Base-by-base conservation (phyloP, 495 filamentous ascomycete genomes). In the Penicillium ochrochloron region DNA sequence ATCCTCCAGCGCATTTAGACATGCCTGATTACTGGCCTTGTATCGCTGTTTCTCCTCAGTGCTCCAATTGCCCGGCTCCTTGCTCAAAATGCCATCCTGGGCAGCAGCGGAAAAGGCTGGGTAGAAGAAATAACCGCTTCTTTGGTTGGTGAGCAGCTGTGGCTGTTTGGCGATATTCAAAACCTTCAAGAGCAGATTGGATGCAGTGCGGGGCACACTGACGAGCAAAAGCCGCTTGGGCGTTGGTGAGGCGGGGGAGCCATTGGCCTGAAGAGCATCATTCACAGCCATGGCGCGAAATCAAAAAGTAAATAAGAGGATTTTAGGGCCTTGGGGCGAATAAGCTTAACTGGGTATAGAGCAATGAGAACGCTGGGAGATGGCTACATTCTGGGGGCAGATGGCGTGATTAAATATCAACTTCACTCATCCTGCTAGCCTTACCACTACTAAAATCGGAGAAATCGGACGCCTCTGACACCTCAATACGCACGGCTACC, bases 181-280 rank as follows among this genome's bases (percentile, higher is more conserved):
- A 10, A 82, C 69, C 46, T 71, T 74, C 21, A 77, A 37, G 5
- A 82, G 66, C 12, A 81, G 67, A 61, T 82, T 81, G 12, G 77
- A 80, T 3, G 79, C 79, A 0, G 78, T 80, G 53, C 79, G 74
- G n/a, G 79, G 79, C 29, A 67, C 62, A n/a, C 72, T 78, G 44
- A 80, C 33, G 3, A 72, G 60, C 3, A 70, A 58, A 3, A 70
- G 9, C 21, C 70, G 70, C 3, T 48, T 53, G 10, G 66, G 54
- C 23, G 23, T 14, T 5, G 21, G 5, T 15, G 39, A 12, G 10
- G 25, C 7, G 57, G 39, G n/a, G 57, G 44, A 11, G 42, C 14
- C 41, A 23, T 60, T 60, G 41, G 57, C 25, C 21, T 39, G 34
- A 41, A 15, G 19, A 21, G 15, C 11, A 33, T 60, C 33, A 19